Evolutionary conservation across 805 yeast genomes (phyloP).

Genomic region (Lachancea quebecensis): DNA sequence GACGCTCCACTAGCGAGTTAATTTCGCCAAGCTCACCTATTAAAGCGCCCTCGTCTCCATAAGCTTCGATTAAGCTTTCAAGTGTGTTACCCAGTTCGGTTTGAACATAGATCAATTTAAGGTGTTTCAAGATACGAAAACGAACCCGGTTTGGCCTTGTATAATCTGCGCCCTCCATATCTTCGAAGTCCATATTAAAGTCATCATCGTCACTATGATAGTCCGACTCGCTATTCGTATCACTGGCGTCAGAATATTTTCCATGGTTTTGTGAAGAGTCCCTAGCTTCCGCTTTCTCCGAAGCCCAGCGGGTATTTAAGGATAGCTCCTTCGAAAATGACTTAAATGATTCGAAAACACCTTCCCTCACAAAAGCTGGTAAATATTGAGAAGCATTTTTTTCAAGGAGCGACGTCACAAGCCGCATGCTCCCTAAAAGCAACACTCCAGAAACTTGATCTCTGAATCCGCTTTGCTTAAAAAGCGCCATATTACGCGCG

Average conservation of each 20-base stretch:
- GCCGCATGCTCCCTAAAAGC: conserved; percentile 45
- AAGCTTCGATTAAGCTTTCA: conserved; percentile 10
- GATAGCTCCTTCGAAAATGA: background rate
- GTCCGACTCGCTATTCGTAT: conserved; percentile 24
- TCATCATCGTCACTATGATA: conserved; percentile 24
- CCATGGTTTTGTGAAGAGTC: conserved; percentile 9
- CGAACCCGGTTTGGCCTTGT: conserved; percentile 21
- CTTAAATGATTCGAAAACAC: conserved; percentile 30
- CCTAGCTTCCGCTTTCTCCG: background rate
- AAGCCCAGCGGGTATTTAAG: background rate
- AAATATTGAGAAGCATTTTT: conserved; percentile 41
- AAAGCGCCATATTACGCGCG: conserved; percentile 42
- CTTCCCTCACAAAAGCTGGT: conserved; percentile 58
- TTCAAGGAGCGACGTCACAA: conserved; percentile 39
- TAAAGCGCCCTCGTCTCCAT: conserved; percentile 19
- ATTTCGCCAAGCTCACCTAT: conserved; percentile 21
- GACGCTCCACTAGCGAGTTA: conserved; percentile 18
- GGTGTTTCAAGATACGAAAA: conserved; percentile 17
- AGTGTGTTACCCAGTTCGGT: conserved; percentile 7
- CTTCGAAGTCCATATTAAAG: conserved; percentile 24
- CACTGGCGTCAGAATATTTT: conserved; percentile 13
- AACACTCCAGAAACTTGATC: conserved; percentile 35
- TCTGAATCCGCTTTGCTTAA: conserved; percentile 16
- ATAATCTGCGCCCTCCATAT: conserved; percentile 29
- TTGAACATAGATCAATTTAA: conserved; percentile 9